phyloP scores from a whole-genome alignment of 1,284 basidiomycete genomes.

The Cutaneotrichosporon curvatum region DNA sequence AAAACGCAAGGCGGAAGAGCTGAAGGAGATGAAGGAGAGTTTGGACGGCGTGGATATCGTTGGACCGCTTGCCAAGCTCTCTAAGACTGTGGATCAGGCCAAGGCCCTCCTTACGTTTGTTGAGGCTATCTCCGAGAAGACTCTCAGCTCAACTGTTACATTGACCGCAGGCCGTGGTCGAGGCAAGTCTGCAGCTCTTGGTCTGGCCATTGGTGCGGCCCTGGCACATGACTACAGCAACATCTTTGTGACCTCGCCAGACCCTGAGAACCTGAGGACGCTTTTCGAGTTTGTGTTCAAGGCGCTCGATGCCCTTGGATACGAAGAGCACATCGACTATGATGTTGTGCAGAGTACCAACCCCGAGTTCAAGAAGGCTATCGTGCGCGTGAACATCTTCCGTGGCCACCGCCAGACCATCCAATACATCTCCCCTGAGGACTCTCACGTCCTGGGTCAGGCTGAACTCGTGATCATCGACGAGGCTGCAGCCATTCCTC shows the following conservation, averaged over 20 bases:
- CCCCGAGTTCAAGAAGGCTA: conserved; percentile 89
- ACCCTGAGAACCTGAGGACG: conserved; percentile 95
- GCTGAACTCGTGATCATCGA: conserved; percentile 98
- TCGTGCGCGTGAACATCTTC: conserved; percentile 94
- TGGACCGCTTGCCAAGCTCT: conserved; percentile 82
- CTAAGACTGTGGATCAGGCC: conserved; percentile 86
- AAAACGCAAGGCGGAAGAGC: conserved; percentile 51
- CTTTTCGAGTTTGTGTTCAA: conserved; percentile 99
- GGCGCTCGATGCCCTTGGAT: conserved; percentile 87
- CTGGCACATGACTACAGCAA: conserved; percentile 94
- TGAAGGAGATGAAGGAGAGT: conserved; percentile 73
- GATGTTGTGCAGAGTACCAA: conserved; percentile 92
- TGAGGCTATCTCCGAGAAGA: conserved; percentile 85
- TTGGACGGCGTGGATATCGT: conserved; percentile 79
- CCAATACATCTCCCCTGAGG: conserved; percentile 96
- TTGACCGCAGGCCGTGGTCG: conserved; percentile 91
- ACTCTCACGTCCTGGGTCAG: conserved; percentile 93
- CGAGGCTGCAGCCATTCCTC: conserved; percentile 95
- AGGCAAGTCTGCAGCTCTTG: conserved; percentile 93
- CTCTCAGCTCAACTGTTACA: conserved; percentile 87
- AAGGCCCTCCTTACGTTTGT: conserved; percentile 87
- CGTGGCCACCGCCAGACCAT: conserved; percentile 88
- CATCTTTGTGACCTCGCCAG: conserved; percentile 96
- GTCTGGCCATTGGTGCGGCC: conserved; percentile 86
- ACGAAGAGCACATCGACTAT: conserved; percentile 97